Conservation (phyloP, 1,284 basidiomycete genomes). For the Ceratobasidium papillatum region DNA sequence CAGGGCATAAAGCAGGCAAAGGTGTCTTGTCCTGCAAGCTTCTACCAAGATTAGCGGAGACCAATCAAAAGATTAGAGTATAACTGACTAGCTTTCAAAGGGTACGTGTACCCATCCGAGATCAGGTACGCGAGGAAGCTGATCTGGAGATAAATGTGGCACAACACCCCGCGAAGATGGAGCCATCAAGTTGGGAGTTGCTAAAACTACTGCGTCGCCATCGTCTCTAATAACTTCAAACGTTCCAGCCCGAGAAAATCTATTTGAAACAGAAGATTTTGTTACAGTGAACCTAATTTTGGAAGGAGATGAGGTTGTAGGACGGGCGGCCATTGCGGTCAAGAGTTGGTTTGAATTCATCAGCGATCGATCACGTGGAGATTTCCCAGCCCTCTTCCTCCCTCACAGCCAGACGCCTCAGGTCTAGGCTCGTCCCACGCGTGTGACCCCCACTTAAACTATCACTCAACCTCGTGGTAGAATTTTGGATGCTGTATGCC, state of each 20-base stretch:
- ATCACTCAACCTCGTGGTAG: too few species aligned
- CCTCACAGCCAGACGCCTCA: too few species aligned
- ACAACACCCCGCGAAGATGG: conserved; percentile 75
- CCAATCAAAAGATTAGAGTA: neutral
- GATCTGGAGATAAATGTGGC: conserved; percentile 75
- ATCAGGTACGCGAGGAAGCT: conserved; percentile 58
- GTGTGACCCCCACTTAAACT: too few species aligned
- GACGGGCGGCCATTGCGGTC: conserved; percentile 6
- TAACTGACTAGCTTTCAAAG: conserved; percentile 83
- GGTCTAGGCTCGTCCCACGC: too few species aligned
- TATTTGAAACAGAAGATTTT: neutral
- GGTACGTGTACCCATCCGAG: conserved; percentile 72
- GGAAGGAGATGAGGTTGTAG: neutral
- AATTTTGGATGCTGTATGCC: too few species aligned
- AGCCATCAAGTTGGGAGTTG: conserved; percentile 69
- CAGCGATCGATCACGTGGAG: neutral
- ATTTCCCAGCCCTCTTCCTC: neutral
- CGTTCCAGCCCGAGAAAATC: neutral
- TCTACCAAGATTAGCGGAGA: conserved; percentile 31
- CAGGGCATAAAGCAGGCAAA: conserved; percentile 63
- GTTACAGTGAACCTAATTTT: conserved; percentile 8
- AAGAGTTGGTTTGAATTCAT: neutral
- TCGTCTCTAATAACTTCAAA: conserved; percentile 10
- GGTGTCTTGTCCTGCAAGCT: conserved; percentile 72
- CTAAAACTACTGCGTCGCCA: neutral